Percentiles rank a stretch among this genome's conserved stretches.
phyloP scores from a whole-genome alignment of 441 rosid species.

The Dalechampia spathulata region DNA sequence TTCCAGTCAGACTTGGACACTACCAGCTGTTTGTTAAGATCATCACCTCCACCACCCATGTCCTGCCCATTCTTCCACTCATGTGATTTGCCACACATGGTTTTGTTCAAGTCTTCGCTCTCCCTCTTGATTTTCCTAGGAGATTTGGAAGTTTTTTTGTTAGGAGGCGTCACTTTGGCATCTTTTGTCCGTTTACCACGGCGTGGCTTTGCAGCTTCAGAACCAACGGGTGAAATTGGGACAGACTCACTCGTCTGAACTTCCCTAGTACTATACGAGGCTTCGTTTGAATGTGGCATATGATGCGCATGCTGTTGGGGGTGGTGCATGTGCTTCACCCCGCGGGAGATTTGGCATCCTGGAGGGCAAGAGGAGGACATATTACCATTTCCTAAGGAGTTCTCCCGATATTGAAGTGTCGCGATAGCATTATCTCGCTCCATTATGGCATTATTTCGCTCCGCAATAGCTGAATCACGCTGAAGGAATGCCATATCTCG shows the following conservation, averaged over 20 bases:
- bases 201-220: conserved; percentile 54
- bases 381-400: conserved; percentile 42
- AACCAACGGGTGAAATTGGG: conserved; percentile 37
- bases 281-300: conserved; percentile 45
- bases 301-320: conserved; percentile 55
- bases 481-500: conserved; percentile 89
- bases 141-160: conserved; percentile 59
- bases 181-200: conserved; percentile 71
- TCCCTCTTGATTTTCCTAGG: conserved; percentile 70
- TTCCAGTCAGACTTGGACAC: conserved; percentile 73
- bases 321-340: conserved; percentile 75
- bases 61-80: conserved; percentile 52
- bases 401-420: conserved; percentile 82
- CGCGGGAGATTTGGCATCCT: conserved; percentile 75
- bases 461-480: conserved; percentile 88
- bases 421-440: conserved; percentile 88
- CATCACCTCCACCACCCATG: conserved; percentile 35
- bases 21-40: conserved; percentile 36
- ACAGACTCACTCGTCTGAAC: conserved; percentile 43
- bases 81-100: conserved; percentile 44
- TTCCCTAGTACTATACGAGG: conserved; percentile 49
- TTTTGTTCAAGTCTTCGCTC: conserved; percentile 55
- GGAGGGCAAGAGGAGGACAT: conserved; percentile 52
- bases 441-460: conserved; percentile 72
- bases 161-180: conserved; percentile 35